Evolutionary conservation across 441 rosid species (phyloP), one percentile per base, ranked within the genome.

Genomic region (Flueggea neowawraea): DNA sequence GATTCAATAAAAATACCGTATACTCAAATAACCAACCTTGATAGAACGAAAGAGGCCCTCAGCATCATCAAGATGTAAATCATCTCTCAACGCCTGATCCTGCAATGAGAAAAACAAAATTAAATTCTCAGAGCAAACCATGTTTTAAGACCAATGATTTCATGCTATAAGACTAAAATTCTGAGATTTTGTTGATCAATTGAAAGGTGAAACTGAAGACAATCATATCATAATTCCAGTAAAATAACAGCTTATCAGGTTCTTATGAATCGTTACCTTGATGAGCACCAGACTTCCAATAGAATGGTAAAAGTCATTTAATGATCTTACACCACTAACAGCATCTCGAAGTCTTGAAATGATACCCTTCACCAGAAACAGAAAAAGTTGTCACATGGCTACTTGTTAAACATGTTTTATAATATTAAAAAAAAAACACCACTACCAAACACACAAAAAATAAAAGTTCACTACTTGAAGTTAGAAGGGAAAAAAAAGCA

Each of bases 301-400:
- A 14, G 95, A 75, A 73, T 86, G 67, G 78, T 88, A 82, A 79
- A 82, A 88, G 69, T 95, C 98, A 67, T 78, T 83, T 88, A 95
- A 76, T 51, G 83, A 80, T 62, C 78, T 84, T 12, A 96, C 92
- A 66, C 78, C 84, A 39, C 74, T 76, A 57, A 75, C 76, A 6
- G 78, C 83, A 69, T 78, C 74, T 73, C 86, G 83, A 61, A 91
- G 95, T 64, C 82, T 76, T 51, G 91, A 77, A 72, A 79, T 57
- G 64, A 78, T 67, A 9, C 69, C 88, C 97, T 91, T 78, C 22
- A 22, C 28, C 1, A 22, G 28, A 22, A 22, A 22, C 28, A 22
- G 28, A 22, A 22, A 22, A 22, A 22, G 28, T 22, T n/a, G 28
- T n/a, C n/a, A n/a, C n/a, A n/a, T n/a, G n/a, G n/a, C n/a, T n/a